Evolutionary conservation across 164 flowering plant species (phyloP), one percentile per base, ranked within the genome.

Genomic region (Houttuynia cordata): DNA sequence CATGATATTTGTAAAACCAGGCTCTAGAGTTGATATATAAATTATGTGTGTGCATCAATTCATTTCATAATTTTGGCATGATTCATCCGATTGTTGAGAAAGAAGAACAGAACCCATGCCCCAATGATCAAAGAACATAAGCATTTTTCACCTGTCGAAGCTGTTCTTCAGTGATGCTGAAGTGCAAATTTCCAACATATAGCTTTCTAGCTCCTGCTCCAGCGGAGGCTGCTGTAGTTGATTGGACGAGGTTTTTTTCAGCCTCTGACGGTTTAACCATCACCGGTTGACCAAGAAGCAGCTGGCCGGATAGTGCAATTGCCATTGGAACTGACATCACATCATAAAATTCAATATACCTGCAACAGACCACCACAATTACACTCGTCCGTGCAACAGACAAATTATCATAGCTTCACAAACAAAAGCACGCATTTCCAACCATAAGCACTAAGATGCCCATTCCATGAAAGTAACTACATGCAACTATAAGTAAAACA

Each of bases 271-370:
- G 93, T 72, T 86, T 86, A 37, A 91, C 96, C 97, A 91, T 91
- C 5, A 91, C 94, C 49, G 89, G 93, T 59, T 88, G 96, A 62
- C 96, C 96, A 70, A 80, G 75, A 67, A 91, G 82, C 52, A 70
- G 81, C 34, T 88, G 96, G n/a, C 97, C 97, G 71, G 97, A 88
- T 22, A 91, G 79, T 52, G 97, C 96, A 58, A 91, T 91, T 62
- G 96, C 97, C 91, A 86, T 88, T 13, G 97, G 97, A 58, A 91
- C 97, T 45, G 94, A 88, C 94, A 88, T 83, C 12, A 78, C 87
- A 75, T 91, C 97, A 78, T 81, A 84, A 70, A 91, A 91, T 62
- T 91, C 97, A 73, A 91, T 76, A 68, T 66, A 74, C 61, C 88
- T 85, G 83, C 74, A 73, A 57, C 2, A 45, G 14, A 45, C 17